Conservation (phyloP, 2,329 filamentous ascomycete species). For the Coniochaeta hoffmannii region DNA sequence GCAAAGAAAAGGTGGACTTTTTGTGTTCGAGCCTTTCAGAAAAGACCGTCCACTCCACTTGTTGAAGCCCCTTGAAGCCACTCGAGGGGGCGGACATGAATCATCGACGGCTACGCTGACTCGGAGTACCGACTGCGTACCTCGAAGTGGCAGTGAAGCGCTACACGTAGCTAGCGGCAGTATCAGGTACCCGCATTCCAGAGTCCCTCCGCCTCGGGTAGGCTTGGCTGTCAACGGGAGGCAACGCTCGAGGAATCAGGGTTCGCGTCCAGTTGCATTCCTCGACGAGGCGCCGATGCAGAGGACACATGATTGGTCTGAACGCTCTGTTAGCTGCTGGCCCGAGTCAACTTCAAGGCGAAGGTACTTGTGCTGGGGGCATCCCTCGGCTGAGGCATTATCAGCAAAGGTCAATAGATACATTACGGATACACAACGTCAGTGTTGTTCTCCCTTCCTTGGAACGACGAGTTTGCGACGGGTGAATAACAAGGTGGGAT, state of each 20-base stretch:
- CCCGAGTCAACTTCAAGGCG: neutral
- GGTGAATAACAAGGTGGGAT: neutral
- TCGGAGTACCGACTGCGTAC: neutral
- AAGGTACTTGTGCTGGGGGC: neutral
- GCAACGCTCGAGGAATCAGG: neutral
- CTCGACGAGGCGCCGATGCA: neutral
- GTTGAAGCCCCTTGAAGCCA: no score
- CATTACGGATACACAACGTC: neutral
- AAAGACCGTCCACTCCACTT: neutral
- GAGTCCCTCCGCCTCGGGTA: neutral
- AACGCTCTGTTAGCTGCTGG: neutral
- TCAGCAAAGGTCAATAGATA: neutral
- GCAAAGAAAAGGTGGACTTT: neutral
- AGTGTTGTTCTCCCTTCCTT: neutral
- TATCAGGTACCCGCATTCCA: neutral
- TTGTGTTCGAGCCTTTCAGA: neutral
- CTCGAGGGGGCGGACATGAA: neutral
- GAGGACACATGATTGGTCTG: neutral
- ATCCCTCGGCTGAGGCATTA: neutral
- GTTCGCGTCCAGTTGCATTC: neutral
- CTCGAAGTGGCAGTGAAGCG: neutral
- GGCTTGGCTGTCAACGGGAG: neutral
- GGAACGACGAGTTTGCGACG: neutral
- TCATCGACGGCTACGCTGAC: neutral
- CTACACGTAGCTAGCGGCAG: neutral